Conservation (phyloP, 352 stramenopile genomes). For the Hyaloperonospora brassicae region DNA sequence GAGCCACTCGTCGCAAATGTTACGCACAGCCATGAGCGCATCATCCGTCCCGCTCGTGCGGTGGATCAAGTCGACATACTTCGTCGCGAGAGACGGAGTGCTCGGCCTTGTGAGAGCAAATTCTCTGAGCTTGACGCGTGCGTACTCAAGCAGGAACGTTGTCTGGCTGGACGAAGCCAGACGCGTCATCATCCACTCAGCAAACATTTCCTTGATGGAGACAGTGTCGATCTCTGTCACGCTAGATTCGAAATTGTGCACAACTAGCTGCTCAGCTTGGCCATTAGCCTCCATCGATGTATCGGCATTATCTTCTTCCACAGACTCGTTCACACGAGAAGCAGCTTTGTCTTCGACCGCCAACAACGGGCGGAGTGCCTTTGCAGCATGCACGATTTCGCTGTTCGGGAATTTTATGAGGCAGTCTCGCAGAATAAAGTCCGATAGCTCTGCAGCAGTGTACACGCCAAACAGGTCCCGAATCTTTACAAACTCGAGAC, state of each 20-base stretch:
- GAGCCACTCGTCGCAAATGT: slow-evolving; percentile 33
- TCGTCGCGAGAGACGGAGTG: slow-evolving; percentile 30
- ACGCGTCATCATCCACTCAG: slow-evolving; percentile 53
- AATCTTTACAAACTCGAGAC: slow-evolving; percentile 69
- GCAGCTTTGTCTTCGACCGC: slow-evolving; percentile 7
- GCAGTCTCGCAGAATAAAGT: slow-evolving; percentile 63
- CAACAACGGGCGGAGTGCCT: slow-evolving; percentile 48
- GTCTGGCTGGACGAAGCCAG: slow-evolving; percentile 37
- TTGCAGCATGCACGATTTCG: slow-evolving; percentile 45
- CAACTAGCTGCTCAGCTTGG: slow-evolving; percentile 37
- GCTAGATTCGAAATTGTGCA: slow-evolving; percentile 57
- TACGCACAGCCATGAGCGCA: slow-evolving; percentile 36
- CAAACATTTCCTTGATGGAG: slow-evolving; percentile 56
- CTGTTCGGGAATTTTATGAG: slow-evolving; percentile 46
- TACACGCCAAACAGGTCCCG: slow-evolving; percentile 57
- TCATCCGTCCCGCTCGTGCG: slow-evolving; percentile 46
- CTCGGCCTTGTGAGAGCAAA: slow-evolving; percentile 25
- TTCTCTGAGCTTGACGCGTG: slow-evolving; percentile 45
- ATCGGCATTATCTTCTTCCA: slow-evolving; percentile 13
- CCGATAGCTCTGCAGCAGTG: slow-evolving; percentile 54
- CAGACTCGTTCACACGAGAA: slow-evolving; percentile 8
- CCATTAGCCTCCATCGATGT: slow-evolving; percentile 26
- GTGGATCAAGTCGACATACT: slow-evolving; percentile 67
- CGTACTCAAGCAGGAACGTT: slow-evolving; percentile 44
- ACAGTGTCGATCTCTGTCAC: slow-evolving; percentile 34